These are phyloP conservation scores for Circinella umbellata DNA, from an alignment of 371 early-diverging fungal species.

Conservation along the genomic window DNA sequence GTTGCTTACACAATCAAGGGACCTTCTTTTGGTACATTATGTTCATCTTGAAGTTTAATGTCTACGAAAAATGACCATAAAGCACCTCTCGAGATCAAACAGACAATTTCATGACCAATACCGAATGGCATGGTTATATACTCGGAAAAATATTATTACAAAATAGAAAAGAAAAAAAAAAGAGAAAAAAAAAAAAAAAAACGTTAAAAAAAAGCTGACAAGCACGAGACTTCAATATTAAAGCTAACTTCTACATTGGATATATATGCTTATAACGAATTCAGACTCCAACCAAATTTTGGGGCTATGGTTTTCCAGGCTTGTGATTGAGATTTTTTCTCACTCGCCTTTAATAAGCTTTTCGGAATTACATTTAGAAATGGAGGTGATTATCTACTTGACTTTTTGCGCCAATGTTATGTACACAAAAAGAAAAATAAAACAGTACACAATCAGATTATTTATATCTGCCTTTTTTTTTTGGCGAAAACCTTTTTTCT, in stretches of 20 bases:
- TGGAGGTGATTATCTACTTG: too few relatives aligned
- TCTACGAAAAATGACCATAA: slow-evolving; percentile 56
- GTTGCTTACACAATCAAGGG: slow-evolving; percentile 49
- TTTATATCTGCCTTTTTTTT: background rate
- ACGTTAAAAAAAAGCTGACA: too few relatives aligned
- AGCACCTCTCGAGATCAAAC: slow-evolving; percentile 44
- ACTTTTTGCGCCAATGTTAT: too few relatives aligned
- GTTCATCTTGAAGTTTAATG: slow-evolving; percentile 41
- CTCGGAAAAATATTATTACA: background rate
- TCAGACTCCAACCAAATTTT: too few relatives aligned
- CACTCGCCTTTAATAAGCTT: too few relatives aligned
- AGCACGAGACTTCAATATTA: too few relatives aligned
- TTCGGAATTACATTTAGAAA: too few relatives aligned
- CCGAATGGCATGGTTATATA: slow-evolving; percentile 49
- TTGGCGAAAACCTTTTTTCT: background rate
- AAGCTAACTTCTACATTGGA: too few relatives aligned
- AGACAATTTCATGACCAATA: slow-evolving; percentile 47
- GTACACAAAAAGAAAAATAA: background rate
- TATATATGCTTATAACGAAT: too few relatives aligned
- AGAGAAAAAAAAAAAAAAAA: background rate
- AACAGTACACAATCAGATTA: too few relatives aligned
- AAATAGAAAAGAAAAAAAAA: background rate
- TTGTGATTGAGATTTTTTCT: too few relatives aligned
- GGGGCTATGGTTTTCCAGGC: too few relatives aligned
- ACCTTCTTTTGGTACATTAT: slow-evolving; percentile 40